Conservation (phyloP, 805 yeast species). For the Metschnikowia anglica region DNA sequence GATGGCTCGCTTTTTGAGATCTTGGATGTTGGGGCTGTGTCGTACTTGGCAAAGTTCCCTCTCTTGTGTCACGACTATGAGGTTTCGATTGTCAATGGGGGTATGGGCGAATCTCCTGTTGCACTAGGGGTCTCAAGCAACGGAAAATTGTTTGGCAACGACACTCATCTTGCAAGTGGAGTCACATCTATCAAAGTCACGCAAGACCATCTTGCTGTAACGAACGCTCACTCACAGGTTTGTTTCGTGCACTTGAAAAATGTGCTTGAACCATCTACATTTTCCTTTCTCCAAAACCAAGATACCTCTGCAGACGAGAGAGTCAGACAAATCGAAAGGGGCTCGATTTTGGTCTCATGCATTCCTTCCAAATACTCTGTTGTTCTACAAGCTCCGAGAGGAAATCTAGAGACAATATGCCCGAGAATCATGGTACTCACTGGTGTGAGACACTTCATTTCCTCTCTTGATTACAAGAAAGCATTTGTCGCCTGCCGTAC, state of each 20-base stretch:
- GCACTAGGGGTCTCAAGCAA: slow-evolving; percentile 73
- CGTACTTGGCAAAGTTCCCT: slow-evolving; percentile 55
- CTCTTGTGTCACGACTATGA: slow-evolving; percentile 62
- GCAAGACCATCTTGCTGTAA: slow-evolving; percentile 69
- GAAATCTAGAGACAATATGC: slow-evolving; percentile 88
- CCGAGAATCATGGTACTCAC: slow-evolving; percentile 91
- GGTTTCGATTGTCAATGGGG: slow-evolving; percentile 32
- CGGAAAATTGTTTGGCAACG: slow-evolving; percentile 73
- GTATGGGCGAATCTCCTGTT: slow-evolving; percentile 21
- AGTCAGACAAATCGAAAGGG: slow-evolving; percentile 84
- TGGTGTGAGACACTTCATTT: slow-evolving; percentile 73
- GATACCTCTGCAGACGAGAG: slow-evolving; percentile 63
- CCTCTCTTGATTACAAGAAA: slow-evolving; percentile 52
- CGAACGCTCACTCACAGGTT: slow-evolving; percentile 83
- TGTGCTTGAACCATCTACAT: slow-evolving; percentile 35
- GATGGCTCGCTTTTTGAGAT: slow-evolving; percentile 58
- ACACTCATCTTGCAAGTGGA: slow-evolving; percentile 59
- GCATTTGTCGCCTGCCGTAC: slow-evolving; percentile 86
- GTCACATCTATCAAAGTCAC: slow-evolving; percentile 80
- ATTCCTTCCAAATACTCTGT: slow-evolving; percentile 84
- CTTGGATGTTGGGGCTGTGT: slow-evolving; percentile 26
- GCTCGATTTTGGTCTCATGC: slow-evolving; percentile 76
- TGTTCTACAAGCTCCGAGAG: slow-evolving; percentile 90
- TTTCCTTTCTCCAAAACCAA: slow-evolving; percentile 27
- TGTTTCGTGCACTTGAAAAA: slow-evolving; percentile 73